Conservation (phyloP, 2,329 filamentous ascomycete genomes). For the Nigrospora osmanthi region DNA sequence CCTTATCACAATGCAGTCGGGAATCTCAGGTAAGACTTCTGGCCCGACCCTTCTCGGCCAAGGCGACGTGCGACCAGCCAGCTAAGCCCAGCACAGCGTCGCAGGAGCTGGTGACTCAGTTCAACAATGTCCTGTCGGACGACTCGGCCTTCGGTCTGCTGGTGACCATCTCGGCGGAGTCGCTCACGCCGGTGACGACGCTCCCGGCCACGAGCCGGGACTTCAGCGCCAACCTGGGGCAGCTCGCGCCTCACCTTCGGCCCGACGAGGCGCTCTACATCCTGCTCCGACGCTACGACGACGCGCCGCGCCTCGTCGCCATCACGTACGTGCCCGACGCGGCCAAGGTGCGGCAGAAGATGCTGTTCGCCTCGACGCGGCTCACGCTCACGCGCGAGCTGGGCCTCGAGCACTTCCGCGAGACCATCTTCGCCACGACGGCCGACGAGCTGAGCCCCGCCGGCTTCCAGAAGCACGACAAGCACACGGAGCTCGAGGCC, state of each 20-base stretch:
- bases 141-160: constrained; percentile 60
- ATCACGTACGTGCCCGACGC: constrained; percentile 74
- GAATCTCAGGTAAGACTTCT: constrained; percentile 56
- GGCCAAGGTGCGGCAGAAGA: constrained; percentile 77
- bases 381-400: constrained; percentile 70
- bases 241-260: constrained; percentile 56
- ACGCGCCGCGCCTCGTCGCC: constrained; percentile 52
- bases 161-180: constrained; percentile 61
- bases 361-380: constrained; percentile 74
- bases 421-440: constrained; percentile 66
- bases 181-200: constrained; percentile 52
- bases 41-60: neutral
- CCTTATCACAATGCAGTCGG: constrained; percentile 59
- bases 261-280: constrained; percentile 64
- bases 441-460: constrained; percentile 59
- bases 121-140: constrained; percentile 60
- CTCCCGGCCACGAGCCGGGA: constrained; percentile 44
- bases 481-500: constrained; percentile 54
- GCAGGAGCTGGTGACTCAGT: constrained; percentile 66
- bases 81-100: constrained; percentile 46
- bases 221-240: constrained; percentile 57
- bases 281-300: constrained; percentile 61
- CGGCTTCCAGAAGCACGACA: constrained; percentile 67
- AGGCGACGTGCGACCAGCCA: neutral
- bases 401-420: constrained; percentile 70